phyloP scores from a whole-genome alignment of 768 basidiomycete genomes.

The Tulasnella sp. region DNA sequence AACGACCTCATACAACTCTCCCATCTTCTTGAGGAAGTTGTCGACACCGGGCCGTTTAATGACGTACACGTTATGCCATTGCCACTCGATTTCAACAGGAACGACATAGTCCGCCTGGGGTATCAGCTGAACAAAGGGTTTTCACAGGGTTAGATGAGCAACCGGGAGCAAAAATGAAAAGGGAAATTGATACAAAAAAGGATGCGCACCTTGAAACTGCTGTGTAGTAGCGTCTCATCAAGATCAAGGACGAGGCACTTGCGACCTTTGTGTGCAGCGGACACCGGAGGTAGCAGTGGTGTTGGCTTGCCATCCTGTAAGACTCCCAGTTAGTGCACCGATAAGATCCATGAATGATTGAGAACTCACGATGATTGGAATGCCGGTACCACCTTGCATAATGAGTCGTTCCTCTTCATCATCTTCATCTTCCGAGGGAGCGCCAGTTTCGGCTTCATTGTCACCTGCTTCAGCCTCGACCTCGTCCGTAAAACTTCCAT shows the following conservation, averaged over 20 bases:
- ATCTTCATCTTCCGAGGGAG: slow-evolving; percentile 33
- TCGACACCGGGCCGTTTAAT: slow-evolving; percentile 98
- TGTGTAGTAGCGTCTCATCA: slow-evolving; percentile 94
- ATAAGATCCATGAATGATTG: not conserved
- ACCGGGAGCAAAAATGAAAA: slow-evolving; percentile 14
- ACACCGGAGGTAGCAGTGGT: slow-evolving; percentile 78
- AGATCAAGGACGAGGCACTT: slow-evolving; percentile 96
- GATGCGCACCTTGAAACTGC: slow-evolving; percentile 84
- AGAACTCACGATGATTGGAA: slow-evolving; percentile 73
- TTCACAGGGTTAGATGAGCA: slow-evolving; percentile 5
- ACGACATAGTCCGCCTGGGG: slow-evolving; percentile 94
- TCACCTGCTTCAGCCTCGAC: slow-evolving; percentile 40
- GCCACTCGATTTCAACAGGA: slow-evolving; percentile 96
- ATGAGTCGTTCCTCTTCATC: slow-evolving; percentile 88
- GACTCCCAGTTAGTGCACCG: not conserved
- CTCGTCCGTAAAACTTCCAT: slow-evolving; percentile 55
- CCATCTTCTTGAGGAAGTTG: slow-evolving; percentile 94
- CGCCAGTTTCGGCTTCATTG: slow-evolving; percentile 5
- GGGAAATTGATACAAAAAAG: not conserved
- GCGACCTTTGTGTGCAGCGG: slow-evolving; percentile 65
- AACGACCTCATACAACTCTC: slow-evolving; percentile 94
- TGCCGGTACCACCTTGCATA: slow-evolving; percentile 83
- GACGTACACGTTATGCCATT: slow-evolving; percentile 98
- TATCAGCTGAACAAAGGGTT: slow-evolving; percentile 50
- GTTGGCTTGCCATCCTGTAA: slow-evolving; percentile 69